Base-by-base conservation (phyloP, 805 yeast species). In the Ogataea minuta region DNA sequence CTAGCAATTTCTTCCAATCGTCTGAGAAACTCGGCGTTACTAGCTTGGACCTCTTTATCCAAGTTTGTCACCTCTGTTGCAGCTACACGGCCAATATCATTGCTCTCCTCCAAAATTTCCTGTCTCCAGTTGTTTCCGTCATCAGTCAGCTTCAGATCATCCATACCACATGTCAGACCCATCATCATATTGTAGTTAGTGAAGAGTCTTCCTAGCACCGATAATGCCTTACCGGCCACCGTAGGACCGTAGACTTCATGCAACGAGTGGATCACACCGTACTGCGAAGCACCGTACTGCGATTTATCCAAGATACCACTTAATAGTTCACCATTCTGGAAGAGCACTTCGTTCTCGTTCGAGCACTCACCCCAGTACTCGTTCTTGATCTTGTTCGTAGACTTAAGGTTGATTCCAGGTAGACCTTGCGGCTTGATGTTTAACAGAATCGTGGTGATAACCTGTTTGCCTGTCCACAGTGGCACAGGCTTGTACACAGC, bases 141-240 rank as follows among this genome's bases (percentile, higher is more conserved):
- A 3, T 64, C 77, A 15, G 98, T 93, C 52, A 95, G 74, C 61
- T 95, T 79, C 63, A 93, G 73, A 70, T 93, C 99, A 63, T 93
- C 99, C 99, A 93, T 95, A 76, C 99, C 99, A 81, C 99, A 93
- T 6, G 99, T 93, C 60, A 93, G 86, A 1, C 96, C 98, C 42
- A 87, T 84, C 69, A 79, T 75, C 77, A 84, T 90, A 57, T 84
- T 89, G 64, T 88, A 93, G 63, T 86, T 88, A 15, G 99, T 95
- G 68, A 95, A 91, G 39, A 93, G 72, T 56, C 99, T 77, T 49
- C 99, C 98, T 45, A 93, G 73, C n/a, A 91, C 95, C 34, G 95
- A 84, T 34, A 93, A 70, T 5, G 93, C 76, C 58, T 85, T 83
- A 44, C 97, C 96, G 14, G 98, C 96, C 54, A 81, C 76, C 35